A percentile compares a stretch with the other conserved stretches of the same genome.
These are phyloP conservation scores for Fulvia fulva DNA, from an alignment of 2,329 filamentous ascomycete genomes.

Conservation along the genomic window DNA sequence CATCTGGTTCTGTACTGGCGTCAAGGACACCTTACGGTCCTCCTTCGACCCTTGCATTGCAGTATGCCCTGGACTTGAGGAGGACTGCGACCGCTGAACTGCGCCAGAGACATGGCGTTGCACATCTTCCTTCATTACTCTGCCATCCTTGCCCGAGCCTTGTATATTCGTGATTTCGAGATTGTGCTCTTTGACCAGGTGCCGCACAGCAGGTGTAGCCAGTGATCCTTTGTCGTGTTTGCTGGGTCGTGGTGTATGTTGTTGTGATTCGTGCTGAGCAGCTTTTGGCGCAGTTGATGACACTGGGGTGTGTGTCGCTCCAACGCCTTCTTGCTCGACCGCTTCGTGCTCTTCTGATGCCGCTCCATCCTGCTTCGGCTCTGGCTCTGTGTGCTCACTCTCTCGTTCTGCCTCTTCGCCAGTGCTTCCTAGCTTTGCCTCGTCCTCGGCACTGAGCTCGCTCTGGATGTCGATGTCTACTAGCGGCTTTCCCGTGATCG, in stretches of 20 bases:
- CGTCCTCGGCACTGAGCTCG: conserved; percentile 62
- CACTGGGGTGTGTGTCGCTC: conserved; percentile 11
- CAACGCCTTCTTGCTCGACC: conserved; percentile 16
- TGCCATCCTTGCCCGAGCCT: conserved; percentile 85
- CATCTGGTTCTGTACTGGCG: conserved; percentile 83
- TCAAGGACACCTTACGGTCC: conserved; percentile 68
- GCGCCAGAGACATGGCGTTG: conserved; percentile 39
- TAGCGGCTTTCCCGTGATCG: conserved; percentile 84
- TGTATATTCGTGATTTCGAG: conserved; percentile 73
- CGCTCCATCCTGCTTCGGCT: conserved; percentile 9
- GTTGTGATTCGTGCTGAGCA: neutral
- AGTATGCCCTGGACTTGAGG: conserved; percentile 29
- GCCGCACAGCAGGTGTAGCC: conserved; percentile 88
- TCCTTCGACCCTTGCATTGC: conserved; percentile 37
- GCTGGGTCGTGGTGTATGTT: conserved; percentile 30
- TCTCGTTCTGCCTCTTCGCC: conserved; percentile 26
- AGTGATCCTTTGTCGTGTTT: conserved; percentile 65
- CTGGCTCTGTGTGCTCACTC: neutral
- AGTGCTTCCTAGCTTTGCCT: conserved; percentile 35
- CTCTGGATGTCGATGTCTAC: conserved; percentile 92
- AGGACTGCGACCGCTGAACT: conserved; percentile 40
- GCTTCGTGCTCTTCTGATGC: conserved; percentile 13
- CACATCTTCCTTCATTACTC: conserved; percentile 91
- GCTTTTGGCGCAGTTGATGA: neutral
- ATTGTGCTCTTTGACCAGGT: conserved; percentile 74